These are phyloP conservation scores for Didymella exigua DNA, from an alignment of 2,329 filamentous ascomycete species.

Conservation along the genomic window DNA sequence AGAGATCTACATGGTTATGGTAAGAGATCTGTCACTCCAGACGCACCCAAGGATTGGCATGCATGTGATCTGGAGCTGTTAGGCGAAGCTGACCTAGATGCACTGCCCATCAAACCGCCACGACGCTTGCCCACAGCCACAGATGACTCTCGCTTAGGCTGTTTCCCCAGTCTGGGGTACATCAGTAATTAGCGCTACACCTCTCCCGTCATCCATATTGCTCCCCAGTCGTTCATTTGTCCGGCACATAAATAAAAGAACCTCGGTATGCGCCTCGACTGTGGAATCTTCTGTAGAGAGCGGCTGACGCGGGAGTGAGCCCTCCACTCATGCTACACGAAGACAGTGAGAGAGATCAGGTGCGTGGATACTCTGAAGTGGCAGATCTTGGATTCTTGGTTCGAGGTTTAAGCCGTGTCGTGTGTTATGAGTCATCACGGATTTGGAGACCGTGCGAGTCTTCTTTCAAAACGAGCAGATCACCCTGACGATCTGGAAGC, in stretches of 20 bases:
- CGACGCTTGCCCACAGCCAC: background rate
- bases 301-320: background rate
- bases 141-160: background rate
- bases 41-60: background rate
- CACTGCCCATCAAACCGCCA: background rate
- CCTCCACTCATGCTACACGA: background rate
- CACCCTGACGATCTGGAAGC: background rate
- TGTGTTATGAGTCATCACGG: background rate
- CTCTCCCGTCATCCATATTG: background rate
- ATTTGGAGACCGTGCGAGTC: background rate
- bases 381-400: background rate
- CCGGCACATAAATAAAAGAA: too few species aligned
- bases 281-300: background rate
- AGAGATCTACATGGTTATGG: background rate
- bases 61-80: too few species aligned
- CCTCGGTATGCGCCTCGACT: background rate
- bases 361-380: too few species aligned
- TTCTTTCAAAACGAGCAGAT: background rate
- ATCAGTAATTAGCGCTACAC: background rate
- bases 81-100: background rate
- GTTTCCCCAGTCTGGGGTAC: background rate
- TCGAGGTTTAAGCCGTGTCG: background rate
- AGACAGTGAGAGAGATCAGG: background rate
- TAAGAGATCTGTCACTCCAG: background rate
- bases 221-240: background rate